These are phyloP conservation scores for Closterium sp. DNA, from an alignment of 139 green algal genomes.

Conservation along the genomic window DNA sequence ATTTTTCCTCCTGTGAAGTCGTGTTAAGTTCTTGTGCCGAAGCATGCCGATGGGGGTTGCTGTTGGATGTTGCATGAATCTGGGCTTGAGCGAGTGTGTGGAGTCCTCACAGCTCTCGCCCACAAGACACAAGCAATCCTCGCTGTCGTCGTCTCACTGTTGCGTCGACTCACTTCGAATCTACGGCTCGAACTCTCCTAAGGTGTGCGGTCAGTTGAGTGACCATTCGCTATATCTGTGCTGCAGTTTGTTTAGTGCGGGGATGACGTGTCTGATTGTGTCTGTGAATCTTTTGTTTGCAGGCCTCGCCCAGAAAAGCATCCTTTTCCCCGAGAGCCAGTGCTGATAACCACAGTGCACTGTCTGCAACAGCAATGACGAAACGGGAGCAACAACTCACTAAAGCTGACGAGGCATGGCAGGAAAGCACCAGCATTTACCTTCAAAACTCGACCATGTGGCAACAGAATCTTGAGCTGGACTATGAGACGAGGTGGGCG, in stretches of 20 bases:
- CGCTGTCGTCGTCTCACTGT: background rate
- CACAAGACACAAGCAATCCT: background rate
- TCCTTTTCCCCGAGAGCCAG: background rate
- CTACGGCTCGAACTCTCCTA: background rate
- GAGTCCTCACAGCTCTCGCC: background rate
- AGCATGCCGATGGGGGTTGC: background rate
- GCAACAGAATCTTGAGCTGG: background rate
- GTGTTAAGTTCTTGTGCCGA: background rate
- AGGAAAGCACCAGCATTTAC: background rate
- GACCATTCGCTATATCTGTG: background rate
- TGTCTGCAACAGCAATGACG: background rate
- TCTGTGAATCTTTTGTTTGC: background rate
- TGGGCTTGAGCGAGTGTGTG: background rate
- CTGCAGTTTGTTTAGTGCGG: background rate
- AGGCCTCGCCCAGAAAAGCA: background rate
- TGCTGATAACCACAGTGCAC: background rate
- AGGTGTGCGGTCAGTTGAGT: background rate
- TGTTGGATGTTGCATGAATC: background rate
- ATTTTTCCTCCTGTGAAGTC: background rate
- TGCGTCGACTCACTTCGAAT: background rate
- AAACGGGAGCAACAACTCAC: background rate
- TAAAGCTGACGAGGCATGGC: background rate
- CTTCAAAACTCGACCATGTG: background rate
- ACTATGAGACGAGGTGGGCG: background rate
- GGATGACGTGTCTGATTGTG: background rate